phyloP scores from a whole-genome alignment of 2,329 filamentous ascomycete species.

The Aspergillus niger region DNA sequence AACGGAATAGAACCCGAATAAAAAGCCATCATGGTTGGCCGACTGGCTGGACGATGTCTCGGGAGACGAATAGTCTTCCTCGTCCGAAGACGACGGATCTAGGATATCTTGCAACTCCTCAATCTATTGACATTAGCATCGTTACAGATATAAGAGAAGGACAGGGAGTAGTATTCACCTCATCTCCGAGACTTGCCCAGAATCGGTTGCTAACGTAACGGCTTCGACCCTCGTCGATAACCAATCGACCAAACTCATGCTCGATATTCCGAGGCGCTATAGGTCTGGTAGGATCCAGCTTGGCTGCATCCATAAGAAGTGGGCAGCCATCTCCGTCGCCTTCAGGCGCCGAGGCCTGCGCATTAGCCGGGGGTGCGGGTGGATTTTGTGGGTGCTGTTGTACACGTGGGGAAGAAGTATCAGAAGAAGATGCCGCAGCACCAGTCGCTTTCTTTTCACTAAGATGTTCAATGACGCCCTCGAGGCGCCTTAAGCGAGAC shows the following conservation, averaged over 20 bases:
- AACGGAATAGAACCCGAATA: slow-evolving; percentile 62
- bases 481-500: slow-evolving; percentile 58
- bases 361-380: neutral
- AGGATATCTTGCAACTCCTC: slow-evolving; percentile 65
- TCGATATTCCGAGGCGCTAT: slow-evolving; percentile 33
- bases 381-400: slow-evolving; percentile 12
- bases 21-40: slow-evolving; percentile 58
- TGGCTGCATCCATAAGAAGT: slow-evolving; percentile 6
- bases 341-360: neutral
- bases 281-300: slow-evolving; percentile 24
- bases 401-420: slow-evolving; percentile 9
- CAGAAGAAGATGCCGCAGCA: slow-evolving; percentile 2
- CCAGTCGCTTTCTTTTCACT: slow-evolving; percentile 48
- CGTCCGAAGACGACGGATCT: slow-evolving; percentile 59
- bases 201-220: slow-evolving; percentile 65
- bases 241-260: slow-evolving; percentile 58
- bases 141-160: neutral
- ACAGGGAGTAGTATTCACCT: slow-evolving; percentile 43
- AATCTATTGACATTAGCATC: slow-evolving; percentile 44
- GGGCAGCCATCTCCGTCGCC: slow-evolving; percentile 16
- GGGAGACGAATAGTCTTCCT: slow-evolving; percentile 55
- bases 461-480: slow-evolving; percentile 62
- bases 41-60: slow-evolving; percentile 40
- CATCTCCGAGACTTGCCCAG: slow-evolving; percentile 63
- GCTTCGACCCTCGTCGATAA: slow-evolving; percentile 61